Percentiles rank a stretch among this genome's conserved stretches.
These are phyloP conservation scores for Xerocomellus intermedius DNA, from an alignment of 768 basidiomycete genomes.

Conservation along the genomic window DNA sequence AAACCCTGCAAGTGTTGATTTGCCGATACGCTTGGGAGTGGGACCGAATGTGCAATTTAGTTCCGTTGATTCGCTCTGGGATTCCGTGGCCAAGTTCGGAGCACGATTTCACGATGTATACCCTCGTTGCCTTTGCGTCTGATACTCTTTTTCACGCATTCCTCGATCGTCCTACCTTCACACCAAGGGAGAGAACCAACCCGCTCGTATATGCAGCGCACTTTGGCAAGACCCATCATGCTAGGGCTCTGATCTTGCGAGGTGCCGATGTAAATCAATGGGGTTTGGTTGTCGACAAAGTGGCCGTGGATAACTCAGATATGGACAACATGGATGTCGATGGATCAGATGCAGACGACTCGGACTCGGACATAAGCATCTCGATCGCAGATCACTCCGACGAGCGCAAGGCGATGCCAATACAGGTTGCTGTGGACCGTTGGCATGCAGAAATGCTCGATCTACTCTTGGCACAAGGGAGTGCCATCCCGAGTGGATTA, in stretches of 20 bases:
- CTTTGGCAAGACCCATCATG: not conserved
- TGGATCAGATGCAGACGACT: no score
- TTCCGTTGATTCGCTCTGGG: not conserved
- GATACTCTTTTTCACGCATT: not conserved
- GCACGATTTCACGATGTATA: constrained; percentile 5
- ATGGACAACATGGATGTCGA: not conserved
- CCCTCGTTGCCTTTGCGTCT: constrained; percentile 5
- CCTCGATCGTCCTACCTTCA: not conserved
- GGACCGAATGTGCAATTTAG: not conserved
- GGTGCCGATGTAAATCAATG: not conserved
- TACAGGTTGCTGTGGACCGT: not conserved
- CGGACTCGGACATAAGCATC: no score
- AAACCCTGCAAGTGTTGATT: not conserved
- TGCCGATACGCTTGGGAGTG: not conserved
- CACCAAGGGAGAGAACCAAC: not conserved
- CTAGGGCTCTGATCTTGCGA: not conserved
- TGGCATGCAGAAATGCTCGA: constrained; percentile 4
- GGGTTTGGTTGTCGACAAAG: not conserved
- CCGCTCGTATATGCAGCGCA: constrained; percentile 11
- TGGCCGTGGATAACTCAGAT: not conserved
- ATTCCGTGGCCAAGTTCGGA: constrained; percentile 1
- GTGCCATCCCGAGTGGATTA: not conserved
- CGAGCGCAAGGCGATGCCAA: not conserved
- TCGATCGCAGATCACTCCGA: not conserved
- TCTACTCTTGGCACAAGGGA: constrained; percentile 1